Conservation (phyloP, 2,329 filamentous ascomycete species). For the Colletotrichum sp. region DNA sequence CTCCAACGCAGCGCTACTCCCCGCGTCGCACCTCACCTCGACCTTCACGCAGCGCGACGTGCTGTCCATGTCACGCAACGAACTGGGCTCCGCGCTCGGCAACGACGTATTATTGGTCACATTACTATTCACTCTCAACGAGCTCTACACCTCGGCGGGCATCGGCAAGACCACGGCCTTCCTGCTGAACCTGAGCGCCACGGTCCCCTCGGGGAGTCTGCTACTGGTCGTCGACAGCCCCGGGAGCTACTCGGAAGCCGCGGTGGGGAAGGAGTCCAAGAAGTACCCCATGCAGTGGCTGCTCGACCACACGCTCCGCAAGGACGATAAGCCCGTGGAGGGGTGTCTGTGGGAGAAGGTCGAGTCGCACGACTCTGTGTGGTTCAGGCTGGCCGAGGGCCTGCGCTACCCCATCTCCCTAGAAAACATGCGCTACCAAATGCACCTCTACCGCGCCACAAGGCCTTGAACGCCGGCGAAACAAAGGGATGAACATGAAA, state of each 20-base stretch:
- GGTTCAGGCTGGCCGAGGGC: constrained; percentile 76
- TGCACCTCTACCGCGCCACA: constrained; percentile 74
- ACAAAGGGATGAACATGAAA: neutral
- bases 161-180: constrained; percentile 77
- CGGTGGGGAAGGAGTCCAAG: constrained; percentile 65
- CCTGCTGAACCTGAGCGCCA: constrained; percentile 70
- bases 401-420: constrained; percentile 83
- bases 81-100: constrained; percentile 37
- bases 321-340: constrained; percentile 25
- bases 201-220: constrained; percentile 63
- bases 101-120: constrained; percentile 66
- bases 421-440: constrained; percentile 95
- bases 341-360: constrained; percentile 73
- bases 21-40: constrained; percentile 39
- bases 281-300: constrained; percentile 95
- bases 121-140: constrained; percentile 93
- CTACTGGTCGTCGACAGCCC: constrained; percentile 91
- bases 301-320: constrained; percentile 78
- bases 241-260: constrained; percentile 87
- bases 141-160: constrained; percentile 83
- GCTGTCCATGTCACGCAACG: constrained; percentile 42
- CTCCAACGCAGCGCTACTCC: constrained; percentile 50
- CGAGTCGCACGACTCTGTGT: constrained; percentile 76
- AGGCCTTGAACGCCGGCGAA: neutral
- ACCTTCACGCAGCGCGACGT: constrained; percentile 55